A percentile compares a stretch with the other conserved stretches of the same genome.
These are phyloP conservation scores for Alternaria panax DNA, from an alignment of 2,329 filamentous ascomycete species.

Conservation along the genomic window DNA sequence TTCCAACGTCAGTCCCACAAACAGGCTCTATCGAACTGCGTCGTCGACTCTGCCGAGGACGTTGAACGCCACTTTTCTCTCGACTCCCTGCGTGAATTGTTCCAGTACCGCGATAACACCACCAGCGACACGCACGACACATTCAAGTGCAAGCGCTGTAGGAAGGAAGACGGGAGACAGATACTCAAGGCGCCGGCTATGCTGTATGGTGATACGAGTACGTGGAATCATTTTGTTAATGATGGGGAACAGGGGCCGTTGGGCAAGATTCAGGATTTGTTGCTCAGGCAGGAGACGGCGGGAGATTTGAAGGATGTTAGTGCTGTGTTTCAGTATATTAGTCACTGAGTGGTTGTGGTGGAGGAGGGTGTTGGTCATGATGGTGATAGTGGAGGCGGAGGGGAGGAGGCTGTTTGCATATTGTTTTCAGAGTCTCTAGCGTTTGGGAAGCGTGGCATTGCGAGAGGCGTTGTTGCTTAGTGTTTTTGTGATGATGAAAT, in stretches of 20 bases:
- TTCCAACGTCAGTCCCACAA: conserved; percentile 99
- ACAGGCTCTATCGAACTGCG: conserved; percentile 92
- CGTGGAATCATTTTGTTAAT: conserved; percentile 98
- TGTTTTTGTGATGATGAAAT: background rate
- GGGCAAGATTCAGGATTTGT: conserved; percentile 84
- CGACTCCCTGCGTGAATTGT: conserved; percentile 88
- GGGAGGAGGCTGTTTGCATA: conserved; percentile 1
- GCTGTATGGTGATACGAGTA: conserved; percentile 96
- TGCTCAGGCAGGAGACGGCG: conserved; percentile 83
- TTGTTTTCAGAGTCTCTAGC: background rate
- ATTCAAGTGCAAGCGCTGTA: conserved; percentile 97
- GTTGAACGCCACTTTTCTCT: conserved; percentile 96
- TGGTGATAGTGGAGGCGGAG: too few species aligned
- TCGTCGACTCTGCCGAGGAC: conserved; percentile 95
- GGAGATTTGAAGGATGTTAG: conserved; percentile 75
- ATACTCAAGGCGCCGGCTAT: conserved; percentile 90
- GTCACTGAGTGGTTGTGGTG: conserved; percentile 65
- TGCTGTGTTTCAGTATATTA: conserved; percentile 98
- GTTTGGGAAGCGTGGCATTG: conserved; percentile 5
- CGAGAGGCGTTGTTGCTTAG: background rate
- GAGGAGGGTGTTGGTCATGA: too few species aligned
- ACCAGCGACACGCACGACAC: conserved; percentile 96
- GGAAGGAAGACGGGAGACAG: conserved; percentile 80
- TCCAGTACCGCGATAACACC: conserved; percentile 87
- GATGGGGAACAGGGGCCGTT: conserved; percentile 71